Base-by-base conservation (phyloP, 306 rosid species). In the Vachellia collinsii region DNA sequence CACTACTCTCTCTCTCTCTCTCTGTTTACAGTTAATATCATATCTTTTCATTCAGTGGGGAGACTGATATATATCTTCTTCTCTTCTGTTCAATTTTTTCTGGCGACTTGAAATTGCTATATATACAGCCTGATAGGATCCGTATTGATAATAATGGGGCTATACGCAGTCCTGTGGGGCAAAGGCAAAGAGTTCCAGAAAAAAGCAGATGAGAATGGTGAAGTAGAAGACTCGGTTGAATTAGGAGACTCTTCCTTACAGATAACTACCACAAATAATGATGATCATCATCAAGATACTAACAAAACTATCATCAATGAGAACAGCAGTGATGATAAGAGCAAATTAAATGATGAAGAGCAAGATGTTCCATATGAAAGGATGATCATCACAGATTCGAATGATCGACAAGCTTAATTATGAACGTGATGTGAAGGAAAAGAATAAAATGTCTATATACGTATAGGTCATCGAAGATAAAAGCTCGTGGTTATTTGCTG, bases 131-230 rank as follows among this genome's bases (percentile, higher is more conserved):
- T 83, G 34, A 69, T 79, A 79, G 81, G 86, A 39, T 79, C 75
- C 16, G 5, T 83, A 10, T 14, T 79, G 11, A 62, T 79, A 46
- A 73, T 79, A 39, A 6, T 69, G 1, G 87, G 83, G 25, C 74
- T 79, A 68, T 83, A 79, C 81, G 1, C 11, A 50, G 83, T 79
- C 25, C 37, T 79, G 83, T 79, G 87, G 83, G 87, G 81, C 16
- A 79, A 84, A 70, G 74, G 78, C 38, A 70, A 44, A 41, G 84
- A 84, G 63, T 50, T 34, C 6, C 64, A 84, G 74, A 39, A 8
- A 22, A 19, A 4, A 14, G 25, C 7, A 22, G 72, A 69, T 64
- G 22, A 56, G 62, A 56, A 8, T 59, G 13, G 0, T 22, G 65
- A 20, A 19, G 61, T 10, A 59, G 11, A 8, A 19, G 23, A 19